phyloP scores from a whole-genome alignment of 306 rosid genomes.

The Macrotyloma uniflorum region DNA sequence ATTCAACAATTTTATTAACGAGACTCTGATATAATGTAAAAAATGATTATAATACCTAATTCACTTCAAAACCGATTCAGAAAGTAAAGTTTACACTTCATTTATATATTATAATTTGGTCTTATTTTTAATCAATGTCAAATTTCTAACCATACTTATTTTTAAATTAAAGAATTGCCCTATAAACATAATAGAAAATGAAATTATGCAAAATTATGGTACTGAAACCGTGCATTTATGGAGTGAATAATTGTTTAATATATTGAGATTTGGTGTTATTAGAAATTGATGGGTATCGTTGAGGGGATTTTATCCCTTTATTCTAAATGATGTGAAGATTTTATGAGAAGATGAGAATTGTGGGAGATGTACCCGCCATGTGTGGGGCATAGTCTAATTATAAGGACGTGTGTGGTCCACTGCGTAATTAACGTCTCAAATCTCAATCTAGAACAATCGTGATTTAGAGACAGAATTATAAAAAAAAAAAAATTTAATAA shows the following conservation, averaged over 20 bases:
- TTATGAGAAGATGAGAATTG: neutral
- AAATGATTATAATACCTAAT: too few species aligned
- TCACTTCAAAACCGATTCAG: too few species aligned
- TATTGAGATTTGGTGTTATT: neutral
- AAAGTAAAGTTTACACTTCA: too few species aligned
- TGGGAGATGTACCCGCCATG: neutral
- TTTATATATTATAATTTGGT: too few species aligned
- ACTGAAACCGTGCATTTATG: neutral
- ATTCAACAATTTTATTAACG: too few species aligned
- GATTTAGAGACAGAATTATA: neutral
- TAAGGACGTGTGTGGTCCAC: neutral
- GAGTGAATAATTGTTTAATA: neutral
- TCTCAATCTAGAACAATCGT: neutral
- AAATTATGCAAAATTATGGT: neutral
- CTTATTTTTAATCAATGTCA: too few species aligned
- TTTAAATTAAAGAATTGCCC: too few species aligned
- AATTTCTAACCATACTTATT: too few species aligned
- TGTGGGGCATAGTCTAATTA: neutral
- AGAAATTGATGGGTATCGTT: neutral
- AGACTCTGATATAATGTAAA: too few species aligned
- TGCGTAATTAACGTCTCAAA: neutral
- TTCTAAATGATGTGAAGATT: neutral
- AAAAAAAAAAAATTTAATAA: too few species aligned
- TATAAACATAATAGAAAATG: neutral
- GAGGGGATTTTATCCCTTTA: neutral